These are phyloP conservation scores for Penicillium crystallinum DNA, from an alignment of 495 filamentous ascomycete species.

Conservation along the genomic window DNA sequence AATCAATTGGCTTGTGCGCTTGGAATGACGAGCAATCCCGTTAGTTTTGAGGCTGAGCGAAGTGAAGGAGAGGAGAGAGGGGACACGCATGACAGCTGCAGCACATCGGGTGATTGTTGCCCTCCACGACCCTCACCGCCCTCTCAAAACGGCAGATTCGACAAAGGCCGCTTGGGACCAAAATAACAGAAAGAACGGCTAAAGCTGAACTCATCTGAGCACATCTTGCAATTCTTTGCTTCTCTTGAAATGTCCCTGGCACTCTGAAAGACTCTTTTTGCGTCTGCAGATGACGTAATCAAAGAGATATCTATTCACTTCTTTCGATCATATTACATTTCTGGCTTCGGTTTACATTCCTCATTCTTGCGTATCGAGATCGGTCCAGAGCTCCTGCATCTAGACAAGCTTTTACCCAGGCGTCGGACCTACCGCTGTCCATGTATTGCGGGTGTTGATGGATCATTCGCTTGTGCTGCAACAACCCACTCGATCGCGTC, in stretches of 20 bases:
- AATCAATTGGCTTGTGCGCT: neutral
- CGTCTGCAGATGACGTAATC: constrained; percentile 10
- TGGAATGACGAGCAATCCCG: neutral
- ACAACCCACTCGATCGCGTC: constrained; percentile 18
- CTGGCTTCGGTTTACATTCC: constrained; percentile 25
- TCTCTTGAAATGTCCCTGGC: constrained; percentile 8
- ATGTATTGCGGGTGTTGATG: constrained; percentile 15
- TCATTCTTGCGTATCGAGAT: constrained; percentile 12
- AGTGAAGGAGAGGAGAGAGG: neutral
- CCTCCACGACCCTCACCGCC: constrained; percentile 25
- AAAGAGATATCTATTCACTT: neutral
- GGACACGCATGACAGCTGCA: constrained; percentile 6
- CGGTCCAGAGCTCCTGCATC: constrained; percentile 1
- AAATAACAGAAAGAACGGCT: constrained; percentile 22
- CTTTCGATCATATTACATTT: constrained; percentile 16
- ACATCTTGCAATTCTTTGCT: constrained; percentile 1
- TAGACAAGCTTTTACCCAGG: neutral
- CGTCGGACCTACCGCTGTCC: neutral
- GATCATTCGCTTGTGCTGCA: constrained; percentile 11
- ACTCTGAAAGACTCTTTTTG: constrained; percentile 7
- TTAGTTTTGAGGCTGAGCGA: neutral
- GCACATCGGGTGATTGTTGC: constrained; percentile 21
- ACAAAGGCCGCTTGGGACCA: constrained; percentile 6
- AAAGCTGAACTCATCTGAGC: neutral
- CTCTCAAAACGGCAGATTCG: constrained; percentile 16